Conservation (phyloP, 73 alveolate genomes). For the Paramecium biaurelia region DNA sequence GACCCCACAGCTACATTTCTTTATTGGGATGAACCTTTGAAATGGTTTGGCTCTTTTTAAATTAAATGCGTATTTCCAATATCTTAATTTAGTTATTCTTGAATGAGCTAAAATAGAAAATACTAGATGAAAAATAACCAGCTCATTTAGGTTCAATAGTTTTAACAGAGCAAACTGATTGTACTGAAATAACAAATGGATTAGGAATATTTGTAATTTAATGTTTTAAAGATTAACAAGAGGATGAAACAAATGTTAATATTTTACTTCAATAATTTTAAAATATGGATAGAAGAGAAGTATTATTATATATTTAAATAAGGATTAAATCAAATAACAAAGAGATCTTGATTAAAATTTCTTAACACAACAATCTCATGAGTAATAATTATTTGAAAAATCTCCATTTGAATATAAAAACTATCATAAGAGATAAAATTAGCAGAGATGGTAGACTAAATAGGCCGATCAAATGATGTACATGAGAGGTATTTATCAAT, state of each 20-base stretch:
- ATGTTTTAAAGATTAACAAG: not conserved
- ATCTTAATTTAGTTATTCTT: not conserved
- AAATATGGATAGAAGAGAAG: conserved; percentile 43
- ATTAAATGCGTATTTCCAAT: conserved; percentile 13
- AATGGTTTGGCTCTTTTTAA: conserved; percentile 42
- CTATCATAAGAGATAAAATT: conserved; percentile 5
- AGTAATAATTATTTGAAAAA: conserved; percentile 25
- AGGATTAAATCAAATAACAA: not conserved
- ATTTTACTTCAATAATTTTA: not conserved
- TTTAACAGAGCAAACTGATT: conserved; percentile 22
- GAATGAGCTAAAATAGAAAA: not conserved
- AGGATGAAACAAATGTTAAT: not conserved
- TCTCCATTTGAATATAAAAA: conserved; percentile 26
- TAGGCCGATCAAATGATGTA: conserved; percentile 46
- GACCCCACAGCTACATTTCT: conserved; percentile 18
- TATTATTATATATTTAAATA: not conserved
- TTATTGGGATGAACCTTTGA: conserved; percentile 49
- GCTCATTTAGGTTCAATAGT: conserved; percentile 38
- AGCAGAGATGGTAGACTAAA: not conserved
- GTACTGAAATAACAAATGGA: not conserved
- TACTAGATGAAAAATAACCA: conserved; percentile 30
- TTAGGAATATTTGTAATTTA: conserved; percentile 3
- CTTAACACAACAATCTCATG: not conserved
- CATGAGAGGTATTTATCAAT: not conserved
- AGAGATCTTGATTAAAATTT: not conserved